Conservation (phyloP, 1,139 yeast genomes). For the Taphrina populina region DNA sequence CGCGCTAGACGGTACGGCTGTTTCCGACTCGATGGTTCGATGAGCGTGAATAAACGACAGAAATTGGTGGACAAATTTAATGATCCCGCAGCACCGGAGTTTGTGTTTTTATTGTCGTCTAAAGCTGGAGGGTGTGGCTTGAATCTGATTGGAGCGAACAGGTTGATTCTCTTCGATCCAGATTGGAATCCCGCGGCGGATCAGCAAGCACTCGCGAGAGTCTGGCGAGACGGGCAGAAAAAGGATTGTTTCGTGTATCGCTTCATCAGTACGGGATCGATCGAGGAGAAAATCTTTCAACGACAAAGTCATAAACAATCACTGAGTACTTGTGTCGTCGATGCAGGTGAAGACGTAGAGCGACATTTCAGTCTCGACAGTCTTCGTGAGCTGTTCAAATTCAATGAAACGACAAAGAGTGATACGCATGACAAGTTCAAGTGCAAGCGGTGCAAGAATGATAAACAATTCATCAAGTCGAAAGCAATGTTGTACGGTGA, state of each 20-base stretch:
- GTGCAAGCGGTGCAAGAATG: conserved; percentile 74
- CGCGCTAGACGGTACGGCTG: conserved; percentile 69
- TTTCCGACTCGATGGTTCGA: conserved; percentile 87
- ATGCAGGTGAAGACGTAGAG: conserved; percentile 93
- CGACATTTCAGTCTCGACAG: conserved; percentile 81
- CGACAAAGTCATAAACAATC: conserved; percentile 96
- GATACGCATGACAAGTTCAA: conserved; percentile 92
- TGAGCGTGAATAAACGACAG: conserved; percentile 89
- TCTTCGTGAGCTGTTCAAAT: conserved; percentile 71
- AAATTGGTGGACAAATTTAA: conserved; percentile 87
- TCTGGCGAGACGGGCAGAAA: conserved; percentile 99
- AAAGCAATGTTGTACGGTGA: conserved; percentile 96
- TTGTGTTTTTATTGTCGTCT: conserved; percentile 82
- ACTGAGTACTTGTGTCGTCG: conserved; percentile 92
- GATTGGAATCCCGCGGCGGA: conserved; percentile 99
- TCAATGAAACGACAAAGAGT: conserved; percentile 65
- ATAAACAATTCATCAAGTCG: conserved; percentile 64
- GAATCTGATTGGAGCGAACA: conserved; percentile 91
- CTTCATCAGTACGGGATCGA: conserved; percentile 89
- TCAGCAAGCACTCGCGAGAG: conserved; percentile 96
- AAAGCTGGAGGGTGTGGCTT: conserved; percentile 99
- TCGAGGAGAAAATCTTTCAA: conserved; percentile 94
- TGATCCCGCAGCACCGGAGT: conserved; percentile 84
- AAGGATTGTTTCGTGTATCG: conserved; percentile 94
- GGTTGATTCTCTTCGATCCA: conserved; percentile 85